These are phyloP conservation scores for Tricholoma furcatifolium DNA, from an alignment of 768 basidiomycete genomes.

Conservation along the genomic window DNA sequence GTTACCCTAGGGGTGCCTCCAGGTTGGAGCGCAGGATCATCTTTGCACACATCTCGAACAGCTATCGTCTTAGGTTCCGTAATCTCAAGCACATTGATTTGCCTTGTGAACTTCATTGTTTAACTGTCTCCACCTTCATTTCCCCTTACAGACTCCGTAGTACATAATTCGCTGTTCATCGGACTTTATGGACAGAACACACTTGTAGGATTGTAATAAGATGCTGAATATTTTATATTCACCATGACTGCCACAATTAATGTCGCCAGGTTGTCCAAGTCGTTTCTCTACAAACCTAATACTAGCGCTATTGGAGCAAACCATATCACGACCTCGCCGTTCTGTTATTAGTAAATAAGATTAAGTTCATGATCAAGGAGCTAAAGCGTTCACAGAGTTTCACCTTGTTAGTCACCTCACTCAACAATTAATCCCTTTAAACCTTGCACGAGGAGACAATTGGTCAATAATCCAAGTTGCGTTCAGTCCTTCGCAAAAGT, in stretches of 20 bases:
- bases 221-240: no score
- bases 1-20: slow-evolving; percentile 65
- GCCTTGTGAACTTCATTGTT: slow-evolving; percentile 12
- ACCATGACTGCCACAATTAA: no score
- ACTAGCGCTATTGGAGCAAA: no score
- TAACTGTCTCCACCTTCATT: not conserved
- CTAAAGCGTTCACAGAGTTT: not conserved
- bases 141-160: not conserved
- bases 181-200: not conserved
- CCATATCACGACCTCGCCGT: no score
- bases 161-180: not conserved
- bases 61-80: slow-evolving; percentile 12
- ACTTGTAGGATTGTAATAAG: no score
- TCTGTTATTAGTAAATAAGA: no score
- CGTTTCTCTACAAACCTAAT: no score
- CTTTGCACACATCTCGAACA: slow-evolving; percentile 13
- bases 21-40: slow-evolving; percentile 42
- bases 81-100: slow-evolving; percentile 19
- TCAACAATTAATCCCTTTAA: no score
- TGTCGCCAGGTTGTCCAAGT: no score
- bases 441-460: no score
- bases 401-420: no score
- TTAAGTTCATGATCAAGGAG: not conserved
- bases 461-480: not conserved
- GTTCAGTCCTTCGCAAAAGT: no score